Percentiles rank a stretch among this genome's conserved stretches.
Evolutionary conservation across 1,139 yeast species (phyloP).

Genomic region (Diutina scorzettiae): DNA sequence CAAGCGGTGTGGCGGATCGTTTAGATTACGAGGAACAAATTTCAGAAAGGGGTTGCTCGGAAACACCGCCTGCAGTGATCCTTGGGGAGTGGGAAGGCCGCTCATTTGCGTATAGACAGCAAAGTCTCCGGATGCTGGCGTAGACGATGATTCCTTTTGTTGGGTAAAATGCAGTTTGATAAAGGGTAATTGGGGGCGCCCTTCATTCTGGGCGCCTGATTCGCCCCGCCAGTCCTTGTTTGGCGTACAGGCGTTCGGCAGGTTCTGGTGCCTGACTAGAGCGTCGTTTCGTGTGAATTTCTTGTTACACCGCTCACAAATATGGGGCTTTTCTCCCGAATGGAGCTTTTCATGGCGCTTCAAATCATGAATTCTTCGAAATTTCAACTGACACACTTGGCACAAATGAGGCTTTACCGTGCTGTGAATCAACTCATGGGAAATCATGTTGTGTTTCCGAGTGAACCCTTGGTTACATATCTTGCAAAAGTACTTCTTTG

Average conservation of each 20-base stretch:
- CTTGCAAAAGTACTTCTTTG: conserved; percentile 25
- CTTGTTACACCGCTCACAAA: conserved; percentile 50
- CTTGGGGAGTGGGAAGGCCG: not conserved
- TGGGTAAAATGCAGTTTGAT: not conserved
- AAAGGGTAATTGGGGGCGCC: not conserved
- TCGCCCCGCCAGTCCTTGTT: not conserved
- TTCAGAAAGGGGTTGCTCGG: not conserved
- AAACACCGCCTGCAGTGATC: not conserved
- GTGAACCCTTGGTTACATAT: conserved; percentile 54
- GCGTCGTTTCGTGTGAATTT: conserved; percentile 74
- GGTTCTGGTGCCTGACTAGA: conserved; percentile 48
- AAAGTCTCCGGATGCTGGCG: not conserved
- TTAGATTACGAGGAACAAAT: not conserved
- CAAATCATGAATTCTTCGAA: conserved; percentile 65
- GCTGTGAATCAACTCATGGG: conserved; percentile 62
- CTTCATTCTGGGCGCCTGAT: not conserved
- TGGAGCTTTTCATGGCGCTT: conserved; percentile 68
- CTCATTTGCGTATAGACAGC: not conserved
- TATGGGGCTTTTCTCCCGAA: conserved; percentile 63
- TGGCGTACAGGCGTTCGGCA: conserved; percentile 26
- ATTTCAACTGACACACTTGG: conserved; percentile 47
- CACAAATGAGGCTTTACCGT: conserved; percentile 58
- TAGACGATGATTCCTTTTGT: not conserved
- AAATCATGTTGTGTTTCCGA: conserved; percentile 62
- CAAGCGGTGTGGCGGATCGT: not conserved